A percentile compares a stretch with the other conserved stretches of the same genome.
These are phyloP conservation scores for Aspergillus jensenii DNA, from an alignment of 2,329 filamentous ascomycete genomes.

Conservation along the genomic window DNA sequence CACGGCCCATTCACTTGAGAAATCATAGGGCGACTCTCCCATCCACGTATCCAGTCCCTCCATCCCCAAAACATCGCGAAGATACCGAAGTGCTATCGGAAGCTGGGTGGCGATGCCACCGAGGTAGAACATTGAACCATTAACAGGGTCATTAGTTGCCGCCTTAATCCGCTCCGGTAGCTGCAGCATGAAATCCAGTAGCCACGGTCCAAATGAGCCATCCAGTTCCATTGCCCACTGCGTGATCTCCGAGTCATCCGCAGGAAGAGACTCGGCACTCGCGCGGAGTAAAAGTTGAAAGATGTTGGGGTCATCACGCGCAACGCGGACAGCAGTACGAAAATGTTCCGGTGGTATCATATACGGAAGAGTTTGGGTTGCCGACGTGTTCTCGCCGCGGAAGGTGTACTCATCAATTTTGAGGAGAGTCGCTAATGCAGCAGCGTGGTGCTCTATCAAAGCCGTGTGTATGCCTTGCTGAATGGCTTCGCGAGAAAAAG, in stretches of 20 bases:
- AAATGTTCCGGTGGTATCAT: constrained; percentile 36
- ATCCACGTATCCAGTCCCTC: constrained; percentile 25
- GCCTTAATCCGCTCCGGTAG: constrained; percentile 27
- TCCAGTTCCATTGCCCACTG: constrained; percentile 35
- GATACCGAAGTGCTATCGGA: constrained; percentile 22
- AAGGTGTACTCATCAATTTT: constrained; percentile 37
- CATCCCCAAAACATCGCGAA: constrained; percentile 27
- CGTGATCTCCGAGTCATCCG: constrained; percentile 35
- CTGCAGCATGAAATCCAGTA: constrained; percentile 35
- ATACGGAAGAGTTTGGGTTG: constrained; percentile 18
- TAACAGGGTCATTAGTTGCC: constrained; percentile 12
- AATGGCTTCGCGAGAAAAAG: constrained; percentile 32
- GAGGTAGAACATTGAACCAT: constrained; percentile 26
- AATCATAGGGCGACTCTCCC: constrained; percentile 21
- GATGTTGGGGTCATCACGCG: constrained; percentile 25
- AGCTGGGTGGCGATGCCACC: constrained; percentile 22
- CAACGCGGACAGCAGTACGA: constrained; percentile 26
- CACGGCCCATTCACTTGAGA: constrained; percentile 1
- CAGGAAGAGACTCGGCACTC: constrained; percentile 39
- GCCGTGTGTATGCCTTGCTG: constrained; percentile 44
- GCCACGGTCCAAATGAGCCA: constrained; percentile 32
- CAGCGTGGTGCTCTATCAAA: constrained; percentile 32
- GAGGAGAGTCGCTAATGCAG: constrained; percentile 35
- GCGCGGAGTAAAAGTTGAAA: constrained; percentile 38
- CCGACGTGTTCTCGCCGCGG: constrained; percentile 15